Conservation (phyloP, 768 basidiomycete genomes). For the Hirschioporus abietinus region DNA sequence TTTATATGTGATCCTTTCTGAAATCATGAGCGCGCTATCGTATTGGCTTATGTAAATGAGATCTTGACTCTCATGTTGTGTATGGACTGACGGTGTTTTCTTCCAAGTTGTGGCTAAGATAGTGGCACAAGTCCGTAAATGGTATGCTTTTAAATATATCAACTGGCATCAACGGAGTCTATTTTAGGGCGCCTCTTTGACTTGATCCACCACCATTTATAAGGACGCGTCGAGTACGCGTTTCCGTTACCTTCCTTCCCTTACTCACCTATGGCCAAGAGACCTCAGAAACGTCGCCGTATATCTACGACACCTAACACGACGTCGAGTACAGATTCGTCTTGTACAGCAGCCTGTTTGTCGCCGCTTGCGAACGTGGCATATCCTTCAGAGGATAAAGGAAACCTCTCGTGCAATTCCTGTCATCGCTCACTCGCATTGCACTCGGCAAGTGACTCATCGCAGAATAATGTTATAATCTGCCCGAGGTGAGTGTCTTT, state of each 20-base stretch:
- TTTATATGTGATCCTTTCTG: too few species aligned
- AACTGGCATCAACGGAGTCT: background rate
- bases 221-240: background rate
- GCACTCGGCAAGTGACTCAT: background rate
- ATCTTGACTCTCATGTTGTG: too few species aligned
- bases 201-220: background rate
- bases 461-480: background rate
- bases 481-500: background rate
- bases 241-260: background rate
- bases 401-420: background rate
- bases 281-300: conserved; percentile 4
- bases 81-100: too few species aligned
- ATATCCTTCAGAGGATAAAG: background rate
- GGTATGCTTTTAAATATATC: too few species aligned
- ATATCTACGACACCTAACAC: background rate
- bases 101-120: too few species aligned
- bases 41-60: too few species aligned
- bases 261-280: background rate
- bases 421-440: background rate
- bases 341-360: background rate
- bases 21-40: too few species aligned
- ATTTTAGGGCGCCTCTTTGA: background rate
- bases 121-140: too few species aligned
- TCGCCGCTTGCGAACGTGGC: background rate
- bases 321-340: background rate